These are phyloP conservation scores for Coccomyxa sp. DNA, from an alignment of 139 green algal species.

Conservation along the genomic window DNA sequence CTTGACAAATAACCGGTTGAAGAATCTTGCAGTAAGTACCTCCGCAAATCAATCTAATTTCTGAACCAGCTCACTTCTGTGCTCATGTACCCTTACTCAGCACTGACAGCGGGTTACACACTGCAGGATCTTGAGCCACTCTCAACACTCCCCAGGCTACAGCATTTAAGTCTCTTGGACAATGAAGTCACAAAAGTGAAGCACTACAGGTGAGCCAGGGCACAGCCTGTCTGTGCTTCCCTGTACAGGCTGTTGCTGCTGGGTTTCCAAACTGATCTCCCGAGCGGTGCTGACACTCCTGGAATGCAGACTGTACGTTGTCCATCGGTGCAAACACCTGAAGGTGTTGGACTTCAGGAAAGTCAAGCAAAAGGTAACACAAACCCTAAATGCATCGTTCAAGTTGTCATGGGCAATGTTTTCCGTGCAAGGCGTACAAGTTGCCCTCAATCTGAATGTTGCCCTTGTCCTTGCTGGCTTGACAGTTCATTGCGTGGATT, in stretches of 20 bases:
- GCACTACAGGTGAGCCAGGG: constrained; percentile 70
- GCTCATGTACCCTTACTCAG: neutral
- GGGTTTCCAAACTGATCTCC: neutral
- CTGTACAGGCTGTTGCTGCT: neutral
- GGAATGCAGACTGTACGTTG: constrained; percentile 73
- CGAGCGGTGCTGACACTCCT: neutral
- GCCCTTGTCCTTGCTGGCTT: too few relatives aligned
- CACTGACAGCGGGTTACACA: neutral
- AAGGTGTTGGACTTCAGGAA: constrained; percentile 94
- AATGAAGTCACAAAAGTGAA: constrained; percentile 82
- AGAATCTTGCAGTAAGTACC: constrained; percentile 67
- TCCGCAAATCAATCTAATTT: neutral
- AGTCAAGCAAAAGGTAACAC: constrained; percentile 82
- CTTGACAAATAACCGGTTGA: constrained; percentile 90
- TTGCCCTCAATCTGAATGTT: too few relatives aligned
- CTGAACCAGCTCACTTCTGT: neutral
- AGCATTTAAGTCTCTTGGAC: constrained; percentile 78
- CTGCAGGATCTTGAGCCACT: constrained; percentile 88
- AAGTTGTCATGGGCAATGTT: too few relatives aligned
- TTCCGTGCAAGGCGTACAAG: too few relatives aligned
- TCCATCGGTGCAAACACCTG: constrained; percentile 68
- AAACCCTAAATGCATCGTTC: neutral
- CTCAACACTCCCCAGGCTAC: constrained; percentile 57
- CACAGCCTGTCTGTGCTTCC: neutral
- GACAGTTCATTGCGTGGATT: too few relatives aligned